Evolutionary conservation across 495 filamentous ascomycete genomes (phyloP).

Genomic region (Podospora anserina): DNA sequence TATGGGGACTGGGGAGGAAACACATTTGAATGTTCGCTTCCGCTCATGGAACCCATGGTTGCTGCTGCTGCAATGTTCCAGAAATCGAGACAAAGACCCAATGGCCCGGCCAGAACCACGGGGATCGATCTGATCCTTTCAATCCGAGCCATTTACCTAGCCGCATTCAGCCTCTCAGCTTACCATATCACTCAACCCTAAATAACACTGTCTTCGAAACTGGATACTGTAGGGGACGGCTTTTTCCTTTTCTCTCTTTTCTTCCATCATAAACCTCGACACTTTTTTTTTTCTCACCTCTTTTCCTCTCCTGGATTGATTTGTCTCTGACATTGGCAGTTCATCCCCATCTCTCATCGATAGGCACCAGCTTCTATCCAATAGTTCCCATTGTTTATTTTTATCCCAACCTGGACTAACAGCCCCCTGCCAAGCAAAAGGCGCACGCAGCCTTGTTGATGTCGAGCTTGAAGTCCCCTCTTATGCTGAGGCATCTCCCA

Average conservation of each 20-base stretch:
- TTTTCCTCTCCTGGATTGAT: neutral
- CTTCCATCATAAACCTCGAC: neutral
- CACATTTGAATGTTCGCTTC: constrained; percentile 8
- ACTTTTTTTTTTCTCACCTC: neutral
- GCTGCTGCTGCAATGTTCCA: neutral
- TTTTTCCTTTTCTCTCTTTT: neutral
- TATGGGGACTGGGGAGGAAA: too few relatives aligned
- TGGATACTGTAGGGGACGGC: neutral
- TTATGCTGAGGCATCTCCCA: constrained; percentile 3
- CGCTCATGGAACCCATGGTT: neutral
- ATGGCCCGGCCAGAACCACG: neutral
- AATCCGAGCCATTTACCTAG: constrained; percentile 4
- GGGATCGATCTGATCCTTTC: neutral
- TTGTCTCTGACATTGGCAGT: neutral
- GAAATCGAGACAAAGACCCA: constrained; percentile 1
- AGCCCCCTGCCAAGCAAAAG: constrained; percentile 9
- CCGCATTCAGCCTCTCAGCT: constrained; percentile 14
- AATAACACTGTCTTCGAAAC: constrained; percentile 7
- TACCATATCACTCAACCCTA: constrained; percentile 9
- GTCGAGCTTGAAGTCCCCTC: neutral
- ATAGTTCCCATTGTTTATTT: constrained; percentile 4
- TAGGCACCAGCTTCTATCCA: neutral
- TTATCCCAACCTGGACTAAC: neutral
- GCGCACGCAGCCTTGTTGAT: constrained; percentile 9
- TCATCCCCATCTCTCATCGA: neutral